Conservation (phyloP, 306 rosid genomes). For the Astragalus glycyphyllos region DNA sequence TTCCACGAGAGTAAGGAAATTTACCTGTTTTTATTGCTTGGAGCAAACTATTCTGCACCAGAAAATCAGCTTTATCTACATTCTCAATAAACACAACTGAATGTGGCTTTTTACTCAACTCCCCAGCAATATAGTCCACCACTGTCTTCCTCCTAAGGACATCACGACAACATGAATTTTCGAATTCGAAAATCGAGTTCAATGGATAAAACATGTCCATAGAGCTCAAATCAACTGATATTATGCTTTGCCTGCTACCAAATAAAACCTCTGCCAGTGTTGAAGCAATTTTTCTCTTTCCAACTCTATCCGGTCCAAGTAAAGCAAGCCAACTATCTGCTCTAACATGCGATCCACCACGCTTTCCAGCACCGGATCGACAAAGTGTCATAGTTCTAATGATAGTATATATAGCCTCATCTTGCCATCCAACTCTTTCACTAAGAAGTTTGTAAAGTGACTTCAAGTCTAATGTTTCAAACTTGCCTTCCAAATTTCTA, state of each 20-base stretch:
- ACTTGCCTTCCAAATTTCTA: constrained; percentile 49
- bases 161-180: constrained; percentile 51
- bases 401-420: constrained; percentile 70
- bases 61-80: constrained; percentile 71
- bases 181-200: constrained; percentile 54
- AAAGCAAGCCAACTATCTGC: constrained; percentile 84
- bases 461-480: constrained; percentile 69
- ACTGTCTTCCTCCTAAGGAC: constrained; percentile 70
- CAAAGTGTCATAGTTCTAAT: constrained; percentile 56
- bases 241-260: constrained; percentile 62
- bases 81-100: constrained; percentile 79
- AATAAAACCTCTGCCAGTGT: constrained; percentile 72
- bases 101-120: constrained; percentile 71
- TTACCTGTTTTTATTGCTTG: constrained; percentile 78
- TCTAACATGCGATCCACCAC: constrained; percentile 51
- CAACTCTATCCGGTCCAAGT: constrained; percentile 81
- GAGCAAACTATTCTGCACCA: constrained; percentile 69
- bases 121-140: constrained; percentile 74
- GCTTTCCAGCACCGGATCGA: constrained; percentile 60
- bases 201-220: constrained; percentile 46
- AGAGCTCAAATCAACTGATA: constrained; percentile 67
- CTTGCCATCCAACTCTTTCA: constrained; percentile 81
- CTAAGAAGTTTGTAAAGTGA: constrained; percentile 56
- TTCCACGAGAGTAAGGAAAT: constrained; percentile 73
- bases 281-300: constrained; percentile 73